Conservation (phyloP, 371 early-diverging fungal genomes). For the Lichtheimia ramosa region DNA sequence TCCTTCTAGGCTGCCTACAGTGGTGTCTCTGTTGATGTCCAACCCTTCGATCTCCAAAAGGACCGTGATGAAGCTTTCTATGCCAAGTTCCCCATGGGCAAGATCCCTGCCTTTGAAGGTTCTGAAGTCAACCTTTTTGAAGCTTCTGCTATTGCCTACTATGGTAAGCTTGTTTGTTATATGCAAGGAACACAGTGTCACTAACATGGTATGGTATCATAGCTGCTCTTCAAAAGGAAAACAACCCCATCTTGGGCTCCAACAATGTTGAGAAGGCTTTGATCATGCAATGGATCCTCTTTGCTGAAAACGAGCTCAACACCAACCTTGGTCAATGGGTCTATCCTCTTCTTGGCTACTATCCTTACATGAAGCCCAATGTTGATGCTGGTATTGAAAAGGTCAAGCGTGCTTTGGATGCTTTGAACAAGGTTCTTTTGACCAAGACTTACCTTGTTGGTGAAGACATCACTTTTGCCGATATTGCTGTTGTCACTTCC, state of each 20-base stretch:
- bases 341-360: constrained; percentile 66
- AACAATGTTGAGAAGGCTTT: constrained; percentile 70
- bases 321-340: constrained; percentile 53
- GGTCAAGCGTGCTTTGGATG: constrained; percentile 59
- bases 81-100: constrained; percentile 80
- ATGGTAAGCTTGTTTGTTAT: constrained; percentile 33
- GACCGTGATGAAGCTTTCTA: constrained; percentile 75
- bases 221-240: constrained; percentile 63
- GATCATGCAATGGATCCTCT: constrained; percentile 79
- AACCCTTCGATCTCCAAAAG: constrained; percentile 19
- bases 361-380: constrained; percentile 65
- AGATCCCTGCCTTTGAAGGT: constrained; percentile 75
- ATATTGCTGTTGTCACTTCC: constrained; percentile 69
- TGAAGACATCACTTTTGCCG: constrained; percentile 88
- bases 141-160: constrained; percentile 87
- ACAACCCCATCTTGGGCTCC: constrained; percentile 62
- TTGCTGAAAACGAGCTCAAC: constrained; percentile 64
- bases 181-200: too few relatives aligned
- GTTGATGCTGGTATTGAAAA: constrained; percentile 69
- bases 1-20: constrained; percentile 62
- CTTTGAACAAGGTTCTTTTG: constrained; percentile 72
- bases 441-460: constrained; percentile 90
- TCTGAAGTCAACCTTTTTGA: constrained; percentile 64
- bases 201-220: neutral
- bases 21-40: constrained; percentile 69